Percentiles rank a stretch among this genome's conserved stretches.
Evolutionary conservation across 805 yeast genomes (phyloP).

Genomic region (Saccharomycopsis sp.): DNA sequence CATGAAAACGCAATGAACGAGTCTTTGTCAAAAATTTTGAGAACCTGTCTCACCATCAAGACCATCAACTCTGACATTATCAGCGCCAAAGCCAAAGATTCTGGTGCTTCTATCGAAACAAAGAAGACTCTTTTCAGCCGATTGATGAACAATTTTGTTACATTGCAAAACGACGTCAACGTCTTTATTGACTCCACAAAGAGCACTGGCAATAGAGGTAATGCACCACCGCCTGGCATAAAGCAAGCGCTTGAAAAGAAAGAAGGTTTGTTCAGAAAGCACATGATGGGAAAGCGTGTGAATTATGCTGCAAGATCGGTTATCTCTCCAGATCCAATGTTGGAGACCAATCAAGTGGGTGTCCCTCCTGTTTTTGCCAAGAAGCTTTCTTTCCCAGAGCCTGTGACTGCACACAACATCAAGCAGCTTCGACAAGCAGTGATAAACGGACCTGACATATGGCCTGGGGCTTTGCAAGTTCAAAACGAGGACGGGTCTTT

Average conservation of each 20-base stretch:
- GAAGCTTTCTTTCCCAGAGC: constrained; percentile 95
- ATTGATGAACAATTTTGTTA: constrained; percentile 92
- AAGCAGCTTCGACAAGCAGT: constrained; percentile 90
- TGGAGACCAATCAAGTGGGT: constrained; percentile 97
- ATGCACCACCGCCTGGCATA: constrained; percentile 81
- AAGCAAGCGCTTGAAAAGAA: constrained; percentile 97
- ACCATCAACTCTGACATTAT: constrained; percentile 83
- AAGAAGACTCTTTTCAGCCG: constrained; percentile 74
- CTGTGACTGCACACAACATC: constrained; percentile 87
- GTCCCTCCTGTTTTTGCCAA: constrained; percentile 98
- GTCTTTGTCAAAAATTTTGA: constrained; percentile 67
- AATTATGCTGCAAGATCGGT: constrained; percentile 98
- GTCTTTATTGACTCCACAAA: constrained; percentile 89
- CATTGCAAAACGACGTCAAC: constrained; percentile 90
- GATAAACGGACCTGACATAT: constrained; percentile 91
- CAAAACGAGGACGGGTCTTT: constrained; percentile 92
- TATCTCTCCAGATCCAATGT: constrained; percentile 96
- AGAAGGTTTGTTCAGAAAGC: constrained; percentile 96
- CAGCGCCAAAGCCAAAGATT: constrained; percentile 44
- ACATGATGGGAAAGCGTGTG: constrained; percentile 99
- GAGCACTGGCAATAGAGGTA: constrained; percentile 55
- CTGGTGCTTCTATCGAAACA: constrained; percentile 54
- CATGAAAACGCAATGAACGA: constrained; percentile 94
- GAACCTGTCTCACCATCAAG: constrained; percentile 72
- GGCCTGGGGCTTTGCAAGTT: constrained; percentile 98